Evolutionary conservation across 495 filamentous ascomycete genomes (phyloP).

Genomic region (Bryoglossum gracile): DNA sequence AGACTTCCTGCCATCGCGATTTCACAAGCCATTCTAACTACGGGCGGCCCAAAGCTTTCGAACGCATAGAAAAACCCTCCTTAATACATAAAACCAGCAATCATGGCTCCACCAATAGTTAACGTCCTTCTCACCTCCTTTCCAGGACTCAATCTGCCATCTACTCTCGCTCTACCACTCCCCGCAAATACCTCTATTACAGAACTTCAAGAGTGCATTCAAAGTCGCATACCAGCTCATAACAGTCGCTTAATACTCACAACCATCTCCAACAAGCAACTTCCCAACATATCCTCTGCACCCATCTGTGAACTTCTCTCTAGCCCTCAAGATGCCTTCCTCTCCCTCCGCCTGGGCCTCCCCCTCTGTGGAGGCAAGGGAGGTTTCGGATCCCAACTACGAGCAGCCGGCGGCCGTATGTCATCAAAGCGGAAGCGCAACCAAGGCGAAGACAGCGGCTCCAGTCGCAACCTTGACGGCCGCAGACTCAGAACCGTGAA

Average conservation of each 20-base stretch:
- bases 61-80: too few relatives aligned
- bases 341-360: slow-evolving; percentile 71
- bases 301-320: slow-evolving; percentile 49
- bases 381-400: slow-evolving; percentile 94
- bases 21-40: too few relatives aligned
- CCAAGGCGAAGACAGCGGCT: slow-evolving; percentile 76
- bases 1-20: too few relatives aligned
- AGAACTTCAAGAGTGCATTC: slow-evolving; percentile 56
- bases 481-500: slow-evolving; percentile 84
- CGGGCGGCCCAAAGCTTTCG: too few relatives aligned
- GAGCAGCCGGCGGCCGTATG: slow-evolving; percentile 96
- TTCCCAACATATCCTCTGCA: slow-evolving; percentile 39
- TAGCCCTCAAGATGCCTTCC: slow-evolving; percentile 49
- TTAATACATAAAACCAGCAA: not conserved
- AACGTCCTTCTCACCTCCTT: slow-evolving; percentile 82
- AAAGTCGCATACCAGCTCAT: slow-evolving; percentile 53
- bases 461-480: slow-evolving; percentile 88
- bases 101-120: slow-evolving; percentile 46
- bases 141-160: slow-evolving; percentile 69
- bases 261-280: slow-evolving; percentile 68
- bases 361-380: slow-evolving; percentile 86
- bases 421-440: slow-evolving; percentile 83
- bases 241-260: slow-evolving; percentile 61
- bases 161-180: slow-evolving; percentile 66
- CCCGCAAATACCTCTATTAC: slow-evolving; percentile 57